A percentile compares a stretch with the other conserved stretches of the same genome.
phyloP scores from a whole-genome alignment of 495 filamentous ascomycete species.

The Aspergillus leporis region DNA sequence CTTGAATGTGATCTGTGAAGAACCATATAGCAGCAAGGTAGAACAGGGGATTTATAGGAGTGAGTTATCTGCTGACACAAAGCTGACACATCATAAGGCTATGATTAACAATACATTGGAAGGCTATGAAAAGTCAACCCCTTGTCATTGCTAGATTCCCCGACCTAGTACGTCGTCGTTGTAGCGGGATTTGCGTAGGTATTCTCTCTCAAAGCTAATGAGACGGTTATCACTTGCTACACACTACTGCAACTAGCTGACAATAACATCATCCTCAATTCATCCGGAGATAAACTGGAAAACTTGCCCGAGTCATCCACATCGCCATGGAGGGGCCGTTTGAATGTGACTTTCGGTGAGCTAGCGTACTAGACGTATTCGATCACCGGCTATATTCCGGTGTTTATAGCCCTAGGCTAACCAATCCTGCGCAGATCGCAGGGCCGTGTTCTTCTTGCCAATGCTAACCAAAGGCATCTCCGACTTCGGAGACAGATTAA shows the following conservation, averaged over 20 bases:
- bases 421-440: constrained; percentile 8
- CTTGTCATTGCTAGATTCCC: not conserved
- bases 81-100: not conserved
- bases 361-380: not conserved
- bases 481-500: constrained; percentile 3
- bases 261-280: not conserved
- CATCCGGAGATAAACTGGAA: not conserved
- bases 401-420: not conserved
- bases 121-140: not conserved
- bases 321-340: too few relatives aligned
- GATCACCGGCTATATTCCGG: not conserved
- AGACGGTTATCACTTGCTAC: not conserved
- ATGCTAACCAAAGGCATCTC: not conserved
- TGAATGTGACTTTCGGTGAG: not conserved
- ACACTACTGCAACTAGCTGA: not conserved
- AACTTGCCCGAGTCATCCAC: not conserved
- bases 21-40: not conserved
- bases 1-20: not conserved
- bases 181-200: not conserved
- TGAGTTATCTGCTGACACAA: not conserved
- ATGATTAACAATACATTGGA: not conserved
- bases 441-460: not conserved
- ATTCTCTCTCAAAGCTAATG: not conserved
- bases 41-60: not conserved
- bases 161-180: not conserved